A percentile compares a stretch with the other conserved stretches of the same genome.
Evolutionary conservation across 495 filamentous ascomycete species (phyloP).

Genomic region (Thozetella sp.): DNA sequence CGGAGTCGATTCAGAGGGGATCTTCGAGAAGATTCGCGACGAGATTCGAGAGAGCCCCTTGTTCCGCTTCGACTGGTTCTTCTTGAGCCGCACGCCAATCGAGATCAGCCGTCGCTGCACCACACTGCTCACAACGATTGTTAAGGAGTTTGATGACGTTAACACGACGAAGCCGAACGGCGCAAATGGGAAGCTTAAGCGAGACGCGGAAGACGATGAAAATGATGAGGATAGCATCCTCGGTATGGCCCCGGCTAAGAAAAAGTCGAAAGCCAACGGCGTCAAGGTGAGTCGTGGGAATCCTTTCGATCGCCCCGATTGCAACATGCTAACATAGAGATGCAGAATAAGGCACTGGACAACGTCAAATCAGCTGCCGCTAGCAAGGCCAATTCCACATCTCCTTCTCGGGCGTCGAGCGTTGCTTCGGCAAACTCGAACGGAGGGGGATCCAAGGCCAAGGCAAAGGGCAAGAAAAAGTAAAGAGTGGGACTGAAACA

Average conservation of each 20-base stretch:
- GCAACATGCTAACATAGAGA: constrained; percentile 16
- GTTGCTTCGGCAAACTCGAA: constrained; percentile 49
- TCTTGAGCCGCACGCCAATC: constrained; percentile 88
- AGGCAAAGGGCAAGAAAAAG: constrained; percentile 60
- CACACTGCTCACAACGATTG: constrained; percentile 90
- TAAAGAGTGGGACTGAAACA: constrained; percentile 16
- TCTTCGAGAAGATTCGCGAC: constrained; percentile 85
- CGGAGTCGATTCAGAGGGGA: constrained; percentile 81
- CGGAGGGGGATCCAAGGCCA: constrained; percentile 38
- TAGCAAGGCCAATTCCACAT: constrained; percentile 57
- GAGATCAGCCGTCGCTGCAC: constrained; percentile 92
- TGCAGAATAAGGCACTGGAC: constrained; percentile 64
- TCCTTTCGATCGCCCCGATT: neutral
- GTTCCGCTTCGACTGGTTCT: constrained; percentile 99
- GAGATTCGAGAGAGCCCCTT: constrained; percentile 92
- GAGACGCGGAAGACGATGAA: constrained; percentile 73
- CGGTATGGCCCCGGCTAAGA: constrained; percentile 79
- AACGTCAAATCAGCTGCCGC: constrained; percentile 56
- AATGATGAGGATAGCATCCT: constrained; percentile 80
- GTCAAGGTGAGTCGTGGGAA: constrained; percentile 55
- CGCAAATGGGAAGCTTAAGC: constrained; percentile 70
- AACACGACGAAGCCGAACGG: constrained; percentile 60
- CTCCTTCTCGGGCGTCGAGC: constrained; percentile 56
- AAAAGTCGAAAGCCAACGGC: constrained; percentile 81
- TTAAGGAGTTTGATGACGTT: constrained; percentile 83